Conservation (phyloP, 2,329 filamentous ascomycete species). For the Verticillium nonalfalfae region DNA sequence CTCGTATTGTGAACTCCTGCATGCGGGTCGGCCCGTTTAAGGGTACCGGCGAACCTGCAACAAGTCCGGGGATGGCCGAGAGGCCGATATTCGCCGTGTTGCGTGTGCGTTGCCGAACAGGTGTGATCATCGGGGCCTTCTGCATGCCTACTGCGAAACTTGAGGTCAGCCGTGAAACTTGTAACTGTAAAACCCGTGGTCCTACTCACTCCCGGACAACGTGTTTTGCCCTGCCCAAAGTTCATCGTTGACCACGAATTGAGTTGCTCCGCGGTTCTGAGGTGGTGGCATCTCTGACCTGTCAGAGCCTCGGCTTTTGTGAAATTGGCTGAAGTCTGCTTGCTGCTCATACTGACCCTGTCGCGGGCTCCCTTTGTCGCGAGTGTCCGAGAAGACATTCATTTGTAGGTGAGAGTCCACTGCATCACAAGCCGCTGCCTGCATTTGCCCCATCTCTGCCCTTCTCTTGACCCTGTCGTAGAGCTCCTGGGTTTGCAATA, state of each 20-base stretch:
- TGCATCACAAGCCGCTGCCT: conserved; percentile 43
- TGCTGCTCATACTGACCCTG: conserved; percentile 1
- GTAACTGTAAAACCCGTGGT: too few species aligned
- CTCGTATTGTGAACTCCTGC: conserved; percentile 1
- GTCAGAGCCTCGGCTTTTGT: background rate
- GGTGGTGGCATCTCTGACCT: background rate
- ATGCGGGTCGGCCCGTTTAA: conserved; percentile 2
- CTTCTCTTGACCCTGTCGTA: conserved; percentile 55
- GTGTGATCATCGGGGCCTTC: conserved; percentile 17
- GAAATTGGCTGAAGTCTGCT: background rate
- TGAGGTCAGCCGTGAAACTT: background rate
- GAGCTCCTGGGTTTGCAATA: conserved; percentile 61
- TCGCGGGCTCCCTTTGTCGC: background rate
- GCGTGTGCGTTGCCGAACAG: conserved; percentile 20
- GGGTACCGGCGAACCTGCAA: conserved; percentile 17
- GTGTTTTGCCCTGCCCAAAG: conserved; percentile 6
- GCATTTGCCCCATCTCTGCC: conserved; percentile 47
- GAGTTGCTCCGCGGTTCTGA: background rate
- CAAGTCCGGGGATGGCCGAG: conserved; percentile 21
- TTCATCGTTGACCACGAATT: background rate
- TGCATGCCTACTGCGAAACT: conserved; percentile 17
- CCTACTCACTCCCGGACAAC: conserved; percentile 12
- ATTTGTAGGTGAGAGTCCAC: background rate
- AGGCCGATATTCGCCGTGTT: conserved; percentile 16
- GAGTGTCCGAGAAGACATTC: background rate